Conservation (phyloP, 2,329 filamentous ascomycete genomes). For the Neonectria neomacrospora region DNA sequence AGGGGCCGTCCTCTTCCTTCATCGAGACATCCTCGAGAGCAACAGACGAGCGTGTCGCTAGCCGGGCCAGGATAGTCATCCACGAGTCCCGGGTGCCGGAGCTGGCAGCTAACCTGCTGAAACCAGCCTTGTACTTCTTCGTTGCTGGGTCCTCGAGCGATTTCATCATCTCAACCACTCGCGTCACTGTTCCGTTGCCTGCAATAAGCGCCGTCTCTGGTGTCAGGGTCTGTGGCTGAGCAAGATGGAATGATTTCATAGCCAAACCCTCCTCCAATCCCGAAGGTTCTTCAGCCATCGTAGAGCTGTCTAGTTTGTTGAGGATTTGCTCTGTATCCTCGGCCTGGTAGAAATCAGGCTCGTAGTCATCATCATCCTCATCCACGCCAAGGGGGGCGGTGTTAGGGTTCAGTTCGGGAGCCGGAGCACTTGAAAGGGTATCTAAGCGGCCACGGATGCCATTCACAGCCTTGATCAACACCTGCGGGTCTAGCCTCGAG, state of each 20-base stretch:
- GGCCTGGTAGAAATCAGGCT: constrained; percentile 83
- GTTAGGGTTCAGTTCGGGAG: constrained; percentile 64
- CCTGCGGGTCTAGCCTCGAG: constrained; percentile 73
- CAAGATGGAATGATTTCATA: constrained; percentile 83
- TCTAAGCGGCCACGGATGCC: constrained; percentile 64
- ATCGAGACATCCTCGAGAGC: constrained; percentile 71
- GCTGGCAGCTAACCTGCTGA: constrained; percentile 85
- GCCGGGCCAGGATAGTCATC: constrained; percentile 85
- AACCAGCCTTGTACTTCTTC: constrained; percentile 75
- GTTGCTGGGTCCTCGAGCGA: constrained; percentile 74
- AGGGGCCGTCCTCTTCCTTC: constrained; percentile 65
- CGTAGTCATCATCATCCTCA: constrained; percentile 89
- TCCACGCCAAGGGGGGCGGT: constrained; percentile 73
- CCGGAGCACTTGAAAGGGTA: constrained; percentile 57
- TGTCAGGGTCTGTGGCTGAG: constrained; percentile 78
- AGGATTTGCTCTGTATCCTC: constrained; percentile 82
- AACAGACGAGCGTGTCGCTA: constrained; percentile 82
- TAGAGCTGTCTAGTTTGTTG: constrained; percentile 78
- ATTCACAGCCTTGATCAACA: constrained; percentile 78
- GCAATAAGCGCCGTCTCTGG: constrained; percentile 77
- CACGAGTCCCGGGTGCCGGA: constrained; percentile 89
- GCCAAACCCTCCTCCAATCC: constrained; percentile 60
- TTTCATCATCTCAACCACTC: constrained; percentile 82
- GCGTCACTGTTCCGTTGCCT: constrained; percentile 77
- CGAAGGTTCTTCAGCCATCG: constrained; percentile 57